Conservation (phyloP, 2,329 filamentous ascomycete species). For the Diplodia corticola region DNA sequence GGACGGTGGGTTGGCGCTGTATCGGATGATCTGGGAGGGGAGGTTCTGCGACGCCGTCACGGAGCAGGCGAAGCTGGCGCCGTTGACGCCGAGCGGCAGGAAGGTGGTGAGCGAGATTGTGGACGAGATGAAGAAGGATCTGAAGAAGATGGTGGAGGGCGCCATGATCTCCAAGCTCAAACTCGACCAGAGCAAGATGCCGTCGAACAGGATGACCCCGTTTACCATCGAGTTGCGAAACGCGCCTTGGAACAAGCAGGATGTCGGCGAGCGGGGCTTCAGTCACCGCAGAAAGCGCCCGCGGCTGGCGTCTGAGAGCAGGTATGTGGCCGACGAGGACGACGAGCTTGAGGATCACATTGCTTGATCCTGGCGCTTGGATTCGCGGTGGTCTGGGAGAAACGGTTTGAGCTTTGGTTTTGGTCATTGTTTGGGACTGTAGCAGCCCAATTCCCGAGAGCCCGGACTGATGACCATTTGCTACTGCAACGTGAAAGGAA, state of each 20-base stretch:
- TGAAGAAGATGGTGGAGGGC: conserved; percentile 42
- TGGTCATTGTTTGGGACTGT: background rate
- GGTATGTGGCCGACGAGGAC: background rate
- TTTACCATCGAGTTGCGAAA: background rate
- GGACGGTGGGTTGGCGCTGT: conserved; percentile 52
- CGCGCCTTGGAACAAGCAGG: background rate
- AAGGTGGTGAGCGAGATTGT: conserved; percentile 45
- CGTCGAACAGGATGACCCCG: conserved; percentile 22
- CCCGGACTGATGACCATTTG: background rate
- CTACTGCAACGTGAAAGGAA: background rate
- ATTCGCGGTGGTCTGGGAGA: background rate
- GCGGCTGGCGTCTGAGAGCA: background rate
- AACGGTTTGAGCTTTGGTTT: background rate
- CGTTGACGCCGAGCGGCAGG: conserved; percentile 44
- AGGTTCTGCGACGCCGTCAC: conserved; percentile 46
- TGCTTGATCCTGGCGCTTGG: background rate
- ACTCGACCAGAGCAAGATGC: conserved; percentile 40
- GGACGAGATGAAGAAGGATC: conserved; percentile 44
- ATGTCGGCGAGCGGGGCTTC: background rate
- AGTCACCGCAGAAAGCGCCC: background rate
- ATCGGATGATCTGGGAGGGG: conserved; percentile 42
- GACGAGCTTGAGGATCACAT: conserved; percentile 14
- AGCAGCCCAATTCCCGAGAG: background rate
- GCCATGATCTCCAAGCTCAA: conserved; percentile 44
- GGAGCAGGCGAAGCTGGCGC: conserved; percentile 43